Evolutionary conservation across 2,329 filamentous ascomycete genomes (phyloP), one percentile per base, ranked within the genome.

Genomic region (Plectosphaerella sp.): DNA sequence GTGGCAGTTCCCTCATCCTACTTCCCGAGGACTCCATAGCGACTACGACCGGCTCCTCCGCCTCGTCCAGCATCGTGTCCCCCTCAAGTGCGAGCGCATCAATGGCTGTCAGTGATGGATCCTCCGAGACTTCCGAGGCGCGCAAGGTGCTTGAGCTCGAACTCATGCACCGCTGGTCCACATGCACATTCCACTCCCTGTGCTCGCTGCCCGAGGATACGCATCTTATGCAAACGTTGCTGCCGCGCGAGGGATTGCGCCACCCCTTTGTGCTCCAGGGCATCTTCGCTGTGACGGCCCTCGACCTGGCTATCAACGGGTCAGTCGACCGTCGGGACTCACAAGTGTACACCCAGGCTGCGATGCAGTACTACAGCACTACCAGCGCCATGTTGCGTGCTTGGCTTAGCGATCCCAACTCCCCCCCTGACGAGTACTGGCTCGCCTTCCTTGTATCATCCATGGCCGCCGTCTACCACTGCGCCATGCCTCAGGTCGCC

Each of bases 121-220:
- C 28, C 8, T 39, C 37, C 10, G 37, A 39, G 7, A 14, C 51
- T 12, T 2, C 39, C 35, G 57, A 58, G 47, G 54, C 55, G 9
- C 60, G 58, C 0, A 60, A 65, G 25, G 57, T 66, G 15, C 59
- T 73, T 22, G 76, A 78, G 52, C 94, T 80, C 9, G 76, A 79
- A 53, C 59, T 80, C 45, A 77, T 80, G 73, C 75, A 79, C 55
- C 72, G 72, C 25, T 80, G 73, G 68, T 71, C 74, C 2, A 76
- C 72, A 0, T 67, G 66, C 16, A 78, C 75, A 0, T 79, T 70
- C 56, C 65, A 65, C 16, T 63, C 62, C 39, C 59, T 72, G 36
- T 65, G 58, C 20, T 71, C 69, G 37, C 66, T 77, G 7, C 67
- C 69, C 0, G 63, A 69, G 15, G 69, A 72, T 45, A 51, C 57